A percentile compares a stretch with the other conserved stretches of the same genome.
These are phyloP conservation scores for Ehretia macrophylla DNA, from an alignment of 257 asterid genomes.

Conservation along the genomic window DNA sequence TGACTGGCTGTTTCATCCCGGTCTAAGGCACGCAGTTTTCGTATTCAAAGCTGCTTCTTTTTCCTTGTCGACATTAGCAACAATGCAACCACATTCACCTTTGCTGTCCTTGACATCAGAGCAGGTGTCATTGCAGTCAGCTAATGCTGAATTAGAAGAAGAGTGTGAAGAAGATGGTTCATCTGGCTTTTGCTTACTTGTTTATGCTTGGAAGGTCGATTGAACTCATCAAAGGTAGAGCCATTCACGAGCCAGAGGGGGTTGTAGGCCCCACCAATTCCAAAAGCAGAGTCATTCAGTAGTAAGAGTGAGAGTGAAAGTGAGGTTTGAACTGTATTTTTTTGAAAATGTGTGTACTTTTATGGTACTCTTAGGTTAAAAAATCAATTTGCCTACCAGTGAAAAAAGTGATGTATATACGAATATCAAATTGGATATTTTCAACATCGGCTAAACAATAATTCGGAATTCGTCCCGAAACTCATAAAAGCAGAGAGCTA, in stretches of 20 bases:
- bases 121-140: slow-evolving; percentile 38
- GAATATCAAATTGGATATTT: too few species aligned
- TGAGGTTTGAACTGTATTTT: slow-evolving; percentile 32
- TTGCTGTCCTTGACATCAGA: too few species aligned
- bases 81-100: slow-evolving; percentile 33
- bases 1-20: slow-evolving; percentile 83
- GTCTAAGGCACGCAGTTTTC: slow-evolving; percentile 69
- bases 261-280: slow-evolving; percentile 32
- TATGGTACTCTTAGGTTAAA: too few species aligned
- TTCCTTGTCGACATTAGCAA: too few species aligned
- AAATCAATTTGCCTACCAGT: too few species aligned
- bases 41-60: slow-evolving; percentile 49
- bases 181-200: slow-evolving; percentile 67
- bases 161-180: slow-evolving; percentile 32
- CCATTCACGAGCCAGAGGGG: slow-evolving; percentile 23
- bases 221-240: not conserved
- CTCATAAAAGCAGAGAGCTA: too few species aligned
- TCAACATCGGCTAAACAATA: too few species aligned
- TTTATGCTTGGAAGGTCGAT: slow-evolving; percentile 91
- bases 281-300: slow-evolving; percentile 19
- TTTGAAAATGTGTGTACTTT: too few species aligned
- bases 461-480: too few species aligned
- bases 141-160: slow-evolving; percentile 39
- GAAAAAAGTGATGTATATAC: too few species aligned
- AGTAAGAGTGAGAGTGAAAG: slow-evolving; percentile 18